Base-by-base conservation (phyloP, 2,329 filamentous ascomycete genomes). In the Gaeumannomyces sp. region DNA sequence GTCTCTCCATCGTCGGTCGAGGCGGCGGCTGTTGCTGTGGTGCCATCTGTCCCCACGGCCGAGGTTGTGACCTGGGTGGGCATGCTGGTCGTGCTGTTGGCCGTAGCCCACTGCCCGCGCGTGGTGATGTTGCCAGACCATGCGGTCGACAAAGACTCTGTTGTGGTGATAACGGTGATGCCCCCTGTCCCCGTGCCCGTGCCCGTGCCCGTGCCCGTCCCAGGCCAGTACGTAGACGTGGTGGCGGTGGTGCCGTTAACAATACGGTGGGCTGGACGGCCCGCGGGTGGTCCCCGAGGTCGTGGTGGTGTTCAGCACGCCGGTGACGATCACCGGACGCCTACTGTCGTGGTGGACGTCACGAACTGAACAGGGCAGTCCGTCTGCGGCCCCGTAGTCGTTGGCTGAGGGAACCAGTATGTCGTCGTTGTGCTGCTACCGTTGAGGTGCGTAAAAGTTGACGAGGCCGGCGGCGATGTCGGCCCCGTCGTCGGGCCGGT, bases 241-340 rank as follows among this genome's bases (percentile, higher is more conserved):
- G 61, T 59, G 28, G 61, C 56, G 27, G 27, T 57, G 61, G 11
- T 62, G 38, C 25, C 61, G 53, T 58, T 63, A 19, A 58, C n/a
- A 25, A 53, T 45, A 27, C n/a, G 38, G 45, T 22, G 45, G 45
- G 22, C 19, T 53, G 22, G 45, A 53, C 45, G 45, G 45, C 19
- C 45, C 45, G 19, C 45, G 45, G 3, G 28, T 28, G 16, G 28
- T 28, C 57, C 8, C 57, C 14, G 28, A 27, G 25, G 59, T 22
- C 28, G 45, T 14, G n/a, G 38, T 22, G n/a, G 38, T 50, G 45
- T 60, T 60, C 6, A 31, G 22, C 14, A 14, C 53, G 31, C 22
- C 25, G 11, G 62, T 50, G 22, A 59, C 63, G 6, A 60, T 61
- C 14, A 60, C 28, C 27, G 57, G 45, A 62, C 33, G 33, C 63